Conservation (phyloP, 225 moss, liverwort and hornwort species). For the Polytrichum formosum region DNA sequence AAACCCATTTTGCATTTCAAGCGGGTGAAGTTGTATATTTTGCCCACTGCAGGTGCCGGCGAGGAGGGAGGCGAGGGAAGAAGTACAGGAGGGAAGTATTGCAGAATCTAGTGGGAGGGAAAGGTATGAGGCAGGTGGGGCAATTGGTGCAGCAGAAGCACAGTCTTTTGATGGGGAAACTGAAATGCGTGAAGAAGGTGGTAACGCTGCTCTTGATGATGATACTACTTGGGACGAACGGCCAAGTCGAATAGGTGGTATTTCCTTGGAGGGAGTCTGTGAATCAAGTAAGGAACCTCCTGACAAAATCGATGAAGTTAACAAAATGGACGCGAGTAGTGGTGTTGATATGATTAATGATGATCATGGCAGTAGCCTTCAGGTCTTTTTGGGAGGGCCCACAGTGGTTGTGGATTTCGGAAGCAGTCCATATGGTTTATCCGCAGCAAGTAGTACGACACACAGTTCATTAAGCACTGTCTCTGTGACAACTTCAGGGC, state of each 20-base stretch:
- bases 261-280: constrained; percentile 37
- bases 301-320: constrained; percentile 48
- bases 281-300: constrained; percentile 51
- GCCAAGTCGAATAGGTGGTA: constrained; percentile 47
- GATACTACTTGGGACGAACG: constrained; percentile 80
- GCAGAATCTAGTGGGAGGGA: constrained; percentile 94
- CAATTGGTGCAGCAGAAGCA: constrained; percentile 56
- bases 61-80: constrained; percentile 79
- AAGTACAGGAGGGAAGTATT: constrained; percentile 65
- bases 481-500: constrained; percentile 31
- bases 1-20: constrained; percentile 12
- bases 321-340: constrained; percentile 29
- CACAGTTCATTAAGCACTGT: constrained; percentile 20
- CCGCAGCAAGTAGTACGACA: constrained; percentile 21
- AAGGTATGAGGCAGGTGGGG: constrained; percentile 51
- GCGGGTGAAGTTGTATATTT: constrained; percentile 8
- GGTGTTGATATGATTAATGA: constrained; percentile 32
- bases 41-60: constrained; percentile 67
- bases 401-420: constrained; percentile 43
- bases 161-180: constrained; percentile 88
- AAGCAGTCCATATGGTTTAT: constrained; percentile 36
- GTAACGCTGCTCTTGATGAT: constrained; percentile 88
- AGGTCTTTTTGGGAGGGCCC: constrained; percentile 32
- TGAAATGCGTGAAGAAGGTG: constrained; percentile 78
- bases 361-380: constrained; percentile 45